Base-by-base conservation (phyloP, 2,329 filamentous ascomycete genomes). In the Elsinoe ampelina region DNA sequence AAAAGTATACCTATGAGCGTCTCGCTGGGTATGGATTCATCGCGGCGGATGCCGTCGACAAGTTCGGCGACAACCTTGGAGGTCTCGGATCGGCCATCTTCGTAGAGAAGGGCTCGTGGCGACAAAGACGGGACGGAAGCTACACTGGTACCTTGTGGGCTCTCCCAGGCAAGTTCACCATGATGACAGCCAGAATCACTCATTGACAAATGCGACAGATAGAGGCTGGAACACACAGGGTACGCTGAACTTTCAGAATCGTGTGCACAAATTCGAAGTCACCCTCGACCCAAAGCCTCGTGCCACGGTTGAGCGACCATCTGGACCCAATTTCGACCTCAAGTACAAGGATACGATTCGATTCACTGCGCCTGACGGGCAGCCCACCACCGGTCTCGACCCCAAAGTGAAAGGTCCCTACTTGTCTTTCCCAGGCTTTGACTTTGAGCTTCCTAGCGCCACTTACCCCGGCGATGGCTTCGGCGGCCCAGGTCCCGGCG, bases 191-290 rank as follows among this genome's bases (percentile, higher is more conserved):
- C 7, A 22, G 12, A 22, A 22, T 20, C 15, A 43, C 20, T 51
- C 10, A 47, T 35, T 35, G 36, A n/a, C 19, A 34, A 32, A 3
- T 15, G 12, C 22, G 11, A 52, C 12, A 58, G 84, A 87, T 64
- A 76, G 84, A 59, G 85, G 85, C 36, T 89, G 85, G 84, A 88
- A 89, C 65, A 87, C 84, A 0, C 73, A 87, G 62, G 85, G 83
- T 43, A 87, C 85, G 7, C 62, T 84, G 15, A 87, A 87, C 66
- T 86, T 78, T 66, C 80, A 86, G 61, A 77, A 79, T 2, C 78
- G 85, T 34, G 76, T 89, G 26, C 85, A 89, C 68, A 84, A 86
- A 65, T 83, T 87, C 66, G 67, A 72, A 51, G 72, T 89, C 48
- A 76, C 74, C 1, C 78, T 88, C 63, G 80, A 76, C 0, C 77